Evolutionary conservation across 2,329 filamentous ascomycete genomes (phyloP), one percentile per base, ranked within the genome.

Genomic region (Monilinia fructigena): DNA sequence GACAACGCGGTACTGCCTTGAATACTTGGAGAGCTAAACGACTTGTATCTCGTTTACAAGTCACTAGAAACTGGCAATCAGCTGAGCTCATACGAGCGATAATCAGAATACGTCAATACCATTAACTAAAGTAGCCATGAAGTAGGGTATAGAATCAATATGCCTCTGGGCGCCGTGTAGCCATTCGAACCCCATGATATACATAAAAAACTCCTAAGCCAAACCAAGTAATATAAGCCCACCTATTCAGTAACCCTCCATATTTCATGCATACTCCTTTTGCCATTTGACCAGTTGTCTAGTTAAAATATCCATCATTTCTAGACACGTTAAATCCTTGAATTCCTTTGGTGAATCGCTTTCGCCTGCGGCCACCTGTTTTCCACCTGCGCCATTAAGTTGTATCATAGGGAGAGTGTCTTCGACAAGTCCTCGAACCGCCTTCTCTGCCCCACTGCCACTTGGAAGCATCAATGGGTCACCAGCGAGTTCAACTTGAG

Each of bases 401-500:
- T 77, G 78, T 26, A 75, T 74, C 47, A 75, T 71, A 11, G 77
- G 76, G 55, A 74, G 66, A 35, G 72, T 75, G 62, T 75, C 72
- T 60, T 75, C 79, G 50, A 58, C 56, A 69, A 74, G 74, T 63
- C 63, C 75, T 71, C 70, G 72, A 69, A 75, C 71, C 72, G 74
- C 73, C 71, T 73, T 76, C 72, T 73, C 73, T 55, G 65, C 71
- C 52, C 61, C 71, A 70, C 82, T 77, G 73, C 81, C 77, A 53
- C 75, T 77, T 56, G 78, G 77, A 28, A 78, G 74, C 63, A 78
- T 75, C 8, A 50, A 55, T 8, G 78, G 82, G 77, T 88, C 89
- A 40, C 85, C 87, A 1, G 91, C 92, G 78, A 96, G 85, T 74
- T 97, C 93, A 8, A 96, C 83, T 77, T 97, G 93, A 66, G 92